Evolutionary conservation across 129 eudicot genomes (phyloP).

Genomic region (Saussurea involucrata): DNA sequence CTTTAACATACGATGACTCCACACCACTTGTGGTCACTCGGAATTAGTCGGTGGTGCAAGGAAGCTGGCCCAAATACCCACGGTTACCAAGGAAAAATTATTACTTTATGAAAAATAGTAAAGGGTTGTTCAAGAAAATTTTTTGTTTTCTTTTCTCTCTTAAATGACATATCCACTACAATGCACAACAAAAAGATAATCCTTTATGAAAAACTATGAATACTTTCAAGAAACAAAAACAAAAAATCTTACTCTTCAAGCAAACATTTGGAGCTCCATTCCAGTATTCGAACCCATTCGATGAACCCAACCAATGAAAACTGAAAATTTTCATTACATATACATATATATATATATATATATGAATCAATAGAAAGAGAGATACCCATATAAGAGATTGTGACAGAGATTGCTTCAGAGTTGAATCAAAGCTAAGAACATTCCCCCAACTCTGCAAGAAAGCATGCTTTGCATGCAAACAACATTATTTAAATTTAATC

Average conservation of each 20-base stretch:
- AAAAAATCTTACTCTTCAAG: constrained; percentile 2
- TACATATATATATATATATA: neutral
- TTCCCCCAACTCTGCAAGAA: constrained; percentile 11
- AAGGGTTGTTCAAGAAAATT: neutral
- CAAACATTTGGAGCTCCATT: constrained; percentile 11
- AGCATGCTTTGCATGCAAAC: constrained; percentile 18
- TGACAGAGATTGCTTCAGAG: constrained; percentile 29
- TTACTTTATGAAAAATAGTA: neutral
- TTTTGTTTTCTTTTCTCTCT: neutral
- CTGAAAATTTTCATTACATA: neutral
- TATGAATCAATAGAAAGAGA: neutral
- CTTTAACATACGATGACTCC: too few species aligned
- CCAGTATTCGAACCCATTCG: neutral
- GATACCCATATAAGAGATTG: neutral
- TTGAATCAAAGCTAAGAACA: constrained; percentile 38
- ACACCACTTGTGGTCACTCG: too few species aligned
- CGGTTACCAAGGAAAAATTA: too few species aligned
- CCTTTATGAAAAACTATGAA: neutral
- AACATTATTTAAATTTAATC: neutral
- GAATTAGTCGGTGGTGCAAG: too few species aligned
- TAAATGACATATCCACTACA: neutral
- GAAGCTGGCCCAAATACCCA: too few species aligned
- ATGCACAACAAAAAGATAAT: neutral
- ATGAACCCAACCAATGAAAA: neutral
- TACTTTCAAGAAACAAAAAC: neutral